These are phyloP conservation scores for Rhynchosporium agropyri DNA, from an alignment of 2,329 filamentous ascomycete genomes.

Conservation along the genomic window DNA sequence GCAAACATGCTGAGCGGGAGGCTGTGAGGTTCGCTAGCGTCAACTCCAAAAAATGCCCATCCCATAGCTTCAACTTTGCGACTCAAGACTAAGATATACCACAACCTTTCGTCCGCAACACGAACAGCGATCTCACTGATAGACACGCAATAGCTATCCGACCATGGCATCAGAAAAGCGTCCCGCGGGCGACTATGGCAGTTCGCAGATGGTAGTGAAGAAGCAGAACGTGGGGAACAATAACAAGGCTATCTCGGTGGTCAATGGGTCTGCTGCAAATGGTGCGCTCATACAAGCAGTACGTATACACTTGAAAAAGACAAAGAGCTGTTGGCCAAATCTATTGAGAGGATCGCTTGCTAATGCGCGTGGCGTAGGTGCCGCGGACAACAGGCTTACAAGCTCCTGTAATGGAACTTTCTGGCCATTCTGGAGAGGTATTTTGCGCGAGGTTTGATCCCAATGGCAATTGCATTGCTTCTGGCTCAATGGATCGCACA, in stretches of 20 bases:
- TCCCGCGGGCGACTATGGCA: slow-evolving; percentile 79
- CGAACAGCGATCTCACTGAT: neutral
- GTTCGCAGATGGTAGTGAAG: slow-evolving; percentile 83
- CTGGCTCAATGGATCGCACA: slow-evolving; percentile 90
- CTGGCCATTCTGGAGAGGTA: slow-evolving; percentile 80
- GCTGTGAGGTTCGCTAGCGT: slow-evolving; percentile 18
- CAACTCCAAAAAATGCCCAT: slow-evolving; percentile 3
- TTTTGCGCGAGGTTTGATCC: slow-evolving; percentile 91
- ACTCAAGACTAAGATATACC: slow-evolving; percentile 12
- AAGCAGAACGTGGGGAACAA: slow-evolving; percentile 69
- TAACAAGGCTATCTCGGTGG: slow-evolving; percentile 57
- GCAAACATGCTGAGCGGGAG: slow-evolving; percentile 13
- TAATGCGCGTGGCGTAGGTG: slow-evolving; percentile 53
- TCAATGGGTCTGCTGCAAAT: slow-evolving; percentile 58
- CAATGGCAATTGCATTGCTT: slow-evolving; percentile 85
- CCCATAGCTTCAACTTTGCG: slow-evolving; percentile 10
- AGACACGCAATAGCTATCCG: neutral
- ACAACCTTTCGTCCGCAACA: slow-evolving; percentile 6
- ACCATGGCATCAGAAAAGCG: slow-evolving; percentile 89
- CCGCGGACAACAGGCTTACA: slow-evolving; percentile 81
- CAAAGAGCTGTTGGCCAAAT: slow-evolving; percentile 29
- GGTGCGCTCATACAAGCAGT: slow-evolving; percentile 68
- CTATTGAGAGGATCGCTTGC: slow-evolving; percentile 25
- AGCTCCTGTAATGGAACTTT: slow-evolving; percentile 92
- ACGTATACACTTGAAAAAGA: slow-evolving; percentile 44